These are phyloP conservation scores for Hymenoscyphus linearis DNA, from an alignment of 2,329 filamentous ascomycete genomes.

Conservation along the genomic window DNA sequence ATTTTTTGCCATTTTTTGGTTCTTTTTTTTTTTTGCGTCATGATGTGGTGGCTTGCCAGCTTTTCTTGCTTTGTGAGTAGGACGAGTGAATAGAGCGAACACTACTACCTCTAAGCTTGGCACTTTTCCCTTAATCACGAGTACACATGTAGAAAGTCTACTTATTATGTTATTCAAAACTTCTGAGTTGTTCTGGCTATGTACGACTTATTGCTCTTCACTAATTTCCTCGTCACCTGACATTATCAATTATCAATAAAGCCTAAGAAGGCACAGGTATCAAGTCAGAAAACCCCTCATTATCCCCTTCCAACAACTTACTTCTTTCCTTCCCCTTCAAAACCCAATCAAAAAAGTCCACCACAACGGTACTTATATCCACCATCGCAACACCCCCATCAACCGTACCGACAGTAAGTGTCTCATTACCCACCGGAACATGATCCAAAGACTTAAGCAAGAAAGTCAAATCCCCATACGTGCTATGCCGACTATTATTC, in stretches of 20 bases:
- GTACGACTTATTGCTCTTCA: background rate
- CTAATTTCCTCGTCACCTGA: background rate
- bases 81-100: too few relatives aligned
- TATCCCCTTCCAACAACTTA: background rate
- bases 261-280: background rate
- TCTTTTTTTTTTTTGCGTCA: too few relatives aligned
- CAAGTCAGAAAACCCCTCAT: background rate
- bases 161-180: too few relatives aligned
- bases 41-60: too few relatives aligned
- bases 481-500: constrained; percentile 12
- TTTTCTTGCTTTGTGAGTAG: too few relatives aligned
- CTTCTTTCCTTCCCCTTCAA: constrained; percentile 1
- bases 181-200: too few relatives aligned
- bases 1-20: too few relatives aligned
- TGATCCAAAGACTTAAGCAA: constrained; percentile 9
- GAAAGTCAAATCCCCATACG: constrained; percentile 18
- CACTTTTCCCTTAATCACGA: too few relatives aligned
- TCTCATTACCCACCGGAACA: background rate
- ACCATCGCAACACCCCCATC: background rate
- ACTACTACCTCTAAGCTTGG: too few relatives aligned
- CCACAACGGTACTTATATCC: background rate
- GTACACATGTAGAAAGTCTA: too few relatives aligned
- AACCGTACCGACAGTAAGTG: background rate
- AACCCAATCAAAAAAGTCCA: background rate
- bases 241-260: background rate